Base-by-base conservation (phyloP, 139 green algal genomes). In the Chlamydomonas eustigma region DNA sequence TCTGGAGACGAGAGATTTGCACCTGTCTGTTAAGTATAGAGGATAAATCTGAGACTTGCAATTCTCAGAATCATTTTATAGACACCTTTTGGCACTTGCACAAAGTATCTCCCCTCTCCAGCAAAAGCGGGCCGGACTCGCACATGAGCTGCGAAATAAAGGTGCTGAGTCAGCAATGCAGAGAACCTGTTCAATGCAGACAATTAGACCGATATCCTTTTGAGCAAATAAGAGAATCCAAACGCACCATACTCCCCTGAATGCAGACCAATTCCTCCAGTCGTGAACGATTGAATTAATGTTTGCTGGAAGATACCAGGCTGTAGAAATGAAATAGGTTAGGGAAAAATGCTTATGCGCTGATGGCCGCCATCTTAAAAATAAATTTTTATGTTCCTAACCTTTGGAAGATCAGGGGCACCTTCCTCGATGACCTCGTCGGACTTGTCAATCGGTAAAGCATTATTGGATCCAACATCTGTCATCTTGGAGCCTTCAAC, bases 51-150 rank as follows among this genome's bases (percentile, higher is more conserved):
- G 12, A 58, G 44, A 28, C 44, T 58, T 58, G 44, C 12, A 28
- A 28, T 58, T 28, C 12, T 58, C 44, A 12, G 12, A 58, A 58
- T 58, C 44, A 58, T 12, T 12, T 18, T 18, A 28, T 58, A 28
- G 76, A 63, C 58, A 77, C 79, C 80, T 37, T 70, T 22, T 4
- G 84, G 80, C 1, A 95, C 89, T 2, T 82, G 83, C 4, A 96
- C 91, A 87, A 97, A 96, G 76, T 97, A 97, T 0, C 92, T 68
- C 0, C 93, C 93, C 30, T 96, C 90, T 0, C 87, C 88, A 1
- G 93, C 92, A 64, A 78, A 84, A 0, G 93, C 93, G 4, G 93
- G 93, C 18, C 84, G 64, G 25, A 97, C 87, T 2, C 90, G 75
- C 25, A 96, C 89, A 51, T 80, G 82, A 8, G 91, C 85, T 90